A percentile compares a stretch with the other conserved stretches of the same genome.
These are phyloP conservation scores for Cryptococcus wingfieldii DNA, from an alignment of 1,284 basidiomycete species.

Conservation along the genomic window DNA sequence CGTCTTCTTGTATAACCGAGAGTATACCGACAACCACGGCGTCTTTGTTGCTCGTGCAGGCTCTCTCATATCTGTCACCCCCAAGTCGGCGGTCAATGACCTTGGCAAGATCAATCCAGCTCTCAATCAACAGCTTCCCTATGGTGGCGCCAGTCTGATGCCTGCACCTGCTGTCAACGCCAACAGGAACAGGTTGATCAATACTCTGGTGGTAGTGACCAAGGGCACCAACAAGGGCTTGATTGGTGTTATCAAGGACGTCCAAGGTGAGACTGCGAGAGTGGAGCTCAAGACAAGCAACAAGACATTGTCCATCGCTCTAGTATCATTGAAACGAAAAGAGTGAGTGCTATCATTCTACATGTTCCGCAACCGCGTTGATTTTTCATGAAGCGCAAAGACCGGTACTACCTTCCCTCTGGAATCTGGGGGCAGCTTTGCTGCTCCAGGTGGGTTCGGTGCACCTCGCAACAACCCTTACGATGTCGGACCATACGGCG, in stretches of 20 bases:
- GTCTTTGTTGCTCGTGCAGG: slow-evolving; percentile 78
- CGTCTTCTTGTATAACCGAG: slow-evolving; percentile 90
- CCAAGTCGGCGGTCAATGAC: slow-evolving; percentile 67
- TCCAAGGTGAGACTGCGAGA: slow-evolving; percentile 78
- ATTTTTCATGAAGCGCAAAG: slow-evolving; percentile 49
- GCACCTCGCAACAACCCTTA: slow-evolving; percentile 53
- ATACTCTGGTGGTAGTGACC: slow-evolving; percentile 71
- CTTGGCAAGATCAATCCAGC: slow-evolving; percentile 96
- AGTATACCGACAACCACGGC: slow-evolving; percentile 84
- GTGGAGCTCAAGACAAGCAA: slow-evolving; percentile 90
- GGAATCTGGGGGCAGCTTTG: slow-evolving; percentile 20
- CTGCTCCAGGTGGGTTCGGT: slow-evolving; percentile 30
- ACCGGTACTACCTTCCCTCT: slow-evolving; percentile 48
- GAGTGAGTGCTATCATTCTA: slow-evolving; percentile 57
- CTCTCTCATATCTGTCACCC: slow-evolving; percentile 74
- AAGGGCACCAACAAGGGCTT: slow-evolving; percentile 91
- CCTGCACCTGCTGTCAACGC: slow-evolving; percentile 62
- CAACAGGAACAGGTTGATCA: slow-evolving; percentile 74
- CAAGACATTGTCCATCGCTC: slow-evolving; percentile 81
- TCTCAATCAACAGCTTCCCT: slow-evolving; percentile 49
- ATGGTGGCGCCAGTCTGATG: slow-evolving; percentile 52
- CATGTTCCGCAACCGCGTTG: slow-evolving; percentile 5
- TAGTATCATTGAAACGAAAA: slow-evolving; percentile 71
- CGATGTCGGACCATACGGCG: slow-evolving; percentile 40
- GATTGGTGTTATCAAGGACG: slow-evolving; percentile 89